Evolutionary conservation across 2,329 filamentous ascomycete species (phyloP).

Genomic region (Sporothrix variecibatus): DNA sequence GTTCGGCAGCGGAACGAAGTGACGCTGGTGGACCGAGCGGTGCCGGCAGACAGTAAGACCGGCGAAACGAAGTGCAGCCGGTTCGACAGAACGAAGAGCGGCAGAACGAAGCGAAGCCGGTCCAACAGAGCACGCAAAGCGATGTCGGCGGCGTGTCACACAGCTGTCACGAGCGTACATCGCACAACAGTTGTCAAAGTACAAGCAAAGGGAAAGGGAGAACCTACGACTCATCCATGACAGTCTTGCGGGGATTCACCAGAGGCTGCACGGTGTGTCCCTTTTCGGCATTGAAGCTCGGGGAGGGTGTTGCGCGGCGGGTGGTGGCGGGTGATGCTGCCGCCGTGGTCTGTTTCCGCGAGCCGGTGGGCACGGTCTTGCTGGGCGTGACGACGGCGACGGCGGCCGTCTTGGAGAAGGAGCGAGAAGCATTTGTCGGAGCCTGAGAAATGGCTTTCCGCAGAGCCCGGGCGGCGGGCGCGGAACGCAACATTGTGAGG

Average conservation of each 20-base stretch:
- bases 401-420: constrained; percentile 46
- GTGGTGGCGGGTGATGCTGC: constrained; percentile 34
- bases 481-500: constrained; percentile 48
- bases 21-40: too few relatives aligned
- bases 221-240: constrained; percentile 71
- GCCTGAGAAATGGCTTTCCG: constrained; percentile 46
- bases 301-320: constrained; percentile 58
- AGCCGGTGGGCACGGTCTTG: constrained; percentile 45
- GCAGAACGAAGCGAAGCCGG: too few relatives aligned
- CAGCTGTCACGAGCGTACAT: too few relatives aligned
- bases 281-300: constrained; percentile 59
- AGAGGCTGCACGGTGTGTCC: constrained; percentile 64
- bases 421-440: constrained; percentile 42
- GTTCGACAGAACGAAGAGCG: neutral
- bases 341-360: constrained; percentile 54
- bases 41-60: too few relatives aligned
- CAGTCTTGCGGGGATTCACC: neutral
- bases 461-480: constrained; percentile 50
- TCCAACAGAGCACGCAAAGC: too few relatives aligned
- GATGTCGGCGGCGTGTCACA: too few relatives aligned
- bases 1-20: too few relatives aligned
- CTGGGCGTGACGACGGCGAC: constrained; percentile 41
- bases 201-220: neutral
- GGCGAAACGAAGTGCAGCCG: neutral
- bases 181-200: neutral